phyloP scores from a whole-genome alignment of 164 flowering plant genomes.

The Vitis amurensis region DNA sequence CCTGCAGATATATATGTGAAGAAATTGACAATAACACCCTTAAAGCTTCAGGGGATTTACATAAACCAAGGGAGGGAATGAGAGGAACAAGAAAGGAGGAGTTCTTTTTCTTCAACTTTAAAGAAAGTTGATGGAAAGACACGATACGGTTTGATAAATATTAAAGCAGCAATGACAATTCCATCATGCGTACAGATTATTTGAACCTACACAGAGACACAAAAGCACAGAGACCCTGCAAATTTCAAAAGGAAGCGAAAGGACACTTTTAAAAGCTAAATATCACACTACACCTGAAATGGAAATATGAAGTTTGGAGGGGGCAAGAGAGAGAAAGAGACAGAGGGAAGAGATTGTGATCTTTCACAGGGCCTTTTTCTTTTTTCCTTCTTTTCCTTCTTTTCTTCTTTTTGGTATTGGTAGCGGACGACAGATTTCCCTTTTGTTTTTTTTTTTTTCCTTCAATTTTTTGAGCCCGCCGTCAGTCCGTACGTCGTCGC shows the following conservation, averaged over 20 bases:
- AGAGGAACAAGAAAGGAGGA: too few species aligned
- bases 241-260: slow-evolving; percentile 4
- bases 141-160: not conserved
- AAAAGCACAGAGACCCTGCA: not conserved
- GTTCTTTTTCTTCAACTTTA: slow-evolving; percentile 1
- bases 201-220: slow-evolving; percentile 11
- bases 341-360: not conserved
- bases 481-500: slow-evolving; percentile 27
- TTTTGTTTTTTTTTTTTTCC: not conserved
- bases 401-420: too few species aligned
- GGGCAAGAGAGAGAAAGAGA: not conserved
- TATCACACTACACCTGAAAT: too few species aligned
- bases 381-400: too few species aligned
- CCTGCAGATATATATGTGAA: not conserved
- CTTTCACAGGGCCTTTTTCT: too few species aligned
- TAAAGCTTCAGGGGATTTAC: slow-evolving; percentile 1
- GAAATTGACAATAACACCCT: not conserved
- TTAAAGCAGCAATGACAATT: slow-evolving; percentile 13
- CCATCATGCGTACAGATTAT: slow-evolving; percentile 14
- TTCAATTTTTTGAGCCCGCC: not conserved
- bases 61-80: not conserved
- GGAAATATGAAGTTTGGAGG: not conserved
- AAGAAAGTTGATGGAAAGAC: not conserved
- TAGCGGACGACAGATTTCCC: too few species aligned
- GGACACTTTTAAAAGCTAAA: slow-evolving; percentile 21